Conservation (phyloP, 768 basidiomycete genomes). For the Rhodocollybia butyracea region DNA sequence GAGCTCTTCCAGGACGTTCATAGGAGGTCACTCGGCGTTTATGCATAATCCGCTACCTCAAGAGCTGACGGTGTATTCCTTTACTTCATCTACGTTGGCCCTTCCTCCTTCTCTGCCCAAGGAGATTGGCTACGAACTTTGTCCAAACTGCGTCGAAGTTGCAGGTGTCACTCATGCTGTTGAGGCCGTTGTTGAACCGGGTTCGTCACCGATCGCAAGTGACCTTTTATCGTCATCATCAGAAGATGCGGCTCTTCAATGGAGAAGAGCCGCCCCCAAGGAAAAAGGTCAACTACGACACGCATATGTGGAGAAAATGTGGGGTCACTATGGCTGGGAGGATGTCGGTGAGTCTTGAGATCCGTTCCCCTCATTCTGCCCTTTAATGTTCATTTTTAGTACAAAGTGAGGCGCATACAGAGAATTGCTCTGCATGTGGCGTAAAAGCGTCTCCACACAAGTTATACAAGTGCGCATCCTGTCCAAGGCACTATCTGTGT, state of each 20-base stretch:
- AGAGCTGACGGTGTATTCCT: constrained; percentile 4
- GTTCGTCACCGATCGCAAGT: constrained; percentile 37
- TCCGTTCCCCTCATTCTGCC: background rate
- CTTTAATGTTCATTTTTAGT: constrained; percentile 20
- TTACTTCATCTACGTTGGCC: constrained; percentile 23
- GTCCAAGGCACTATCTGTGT: constrained; percentile 78
- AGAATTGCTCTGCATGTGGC: constrained; percentile 78
- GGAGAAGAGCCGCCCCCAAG: constrained; percentile 66
- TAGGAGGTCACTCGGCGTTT: constrained; percentile 18
- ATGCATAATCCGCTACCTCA: constrained; percentile 45
- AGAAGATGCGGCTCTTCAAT: constrained; percentile 55
- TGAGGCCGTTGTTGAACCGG: constrained; percentile 49
- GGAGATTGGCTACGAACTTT: constrained; percentile 75
- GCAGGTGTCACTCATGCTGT: constrained; percentile 79
- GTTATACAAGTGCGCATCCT: constrained; percentile 84
- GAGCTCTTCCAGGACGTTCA: constrained; percentile 36
- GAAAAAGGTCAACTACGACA: constrained; percentile 78
- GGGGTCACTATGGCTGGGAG: constrained; percentile 82
- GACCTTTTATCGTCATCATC: constrained; percentile 45
- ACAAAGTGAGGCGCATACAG: constrained; percentile 68
- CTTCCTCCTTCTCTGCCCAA: constrained; percentile 12
- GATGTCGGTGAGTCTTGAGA: constrained; percentile 68
- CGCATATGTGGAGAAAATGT: constrained; percentile 82
- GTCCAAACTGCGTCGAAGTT: constrained; percentile 72
- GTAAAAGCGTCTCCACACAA: constrained; percentile 42